A percentile compares a stretch with the other conserved stretches of the same genome.
These are phyloP conservation scores for Plectranthus barbatus DNA, from an alignment of 257 asterid genomes.

Conservation along the genomic window DNA sequence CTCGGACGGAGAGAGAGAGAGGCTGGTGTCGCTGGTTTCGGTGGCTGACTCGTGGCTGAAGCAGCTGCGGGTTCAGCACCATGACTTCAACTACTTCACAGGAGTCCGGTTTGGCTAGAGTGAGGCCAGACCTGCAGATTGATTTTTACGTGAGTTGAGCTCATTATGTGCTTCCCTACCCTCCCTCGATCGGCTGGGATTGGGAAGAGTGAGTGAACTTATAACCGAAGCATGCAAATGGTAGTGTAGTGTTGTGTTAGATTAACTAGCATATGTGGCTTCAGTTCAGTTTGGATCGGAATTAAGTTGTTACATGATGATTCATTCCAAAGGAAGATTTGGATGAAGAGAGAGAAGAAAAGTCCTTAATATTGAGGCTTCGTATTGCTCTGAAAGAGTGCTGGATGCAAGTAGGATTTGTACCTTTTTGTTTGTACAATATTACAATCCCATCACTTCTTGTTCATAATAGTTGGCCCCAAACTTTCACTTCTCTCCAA, in stretches of 20 bases:
- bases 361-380: background rate
- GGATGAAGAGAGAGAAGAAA: background rate
- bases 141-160: background rate
- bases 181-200: no score
- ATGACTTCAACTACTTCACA: slow-evolving; percentile 78
- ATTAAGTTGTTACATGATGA: no score
- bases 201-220: background rate
- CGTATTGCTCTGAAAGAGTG: background rate
- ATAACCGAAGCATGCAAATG: background rate
- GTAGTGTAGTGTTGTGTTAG: background rate
- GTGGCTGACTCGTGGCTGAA: slow-evolving; percentile 94
- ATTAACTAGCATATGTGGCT: background rate
- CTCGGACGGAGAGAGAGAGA: slow-evolving; percentile 39
- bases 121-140: background rate
- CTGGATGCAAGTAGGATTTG: no score
- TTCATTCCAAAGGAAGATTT: no score
- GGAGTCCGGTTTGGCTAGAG: slow-evolving; percentile 51
- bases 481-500: no score
- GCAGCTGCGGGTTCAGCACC: slow-evolving; percentile 85
- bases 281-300: no score
- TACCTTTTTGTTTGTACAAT: no score
- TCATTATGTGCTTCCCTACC: slow-evolving; percentile 2
- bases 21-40: slow-evolving; percentile 48
- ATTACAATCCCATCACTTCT: no score
- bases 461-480: no score